Evolutionary conservation across 1,284 basidiomycete genomes (phyloP).

Genomic region (Bjerkandera adusta): DNA sequence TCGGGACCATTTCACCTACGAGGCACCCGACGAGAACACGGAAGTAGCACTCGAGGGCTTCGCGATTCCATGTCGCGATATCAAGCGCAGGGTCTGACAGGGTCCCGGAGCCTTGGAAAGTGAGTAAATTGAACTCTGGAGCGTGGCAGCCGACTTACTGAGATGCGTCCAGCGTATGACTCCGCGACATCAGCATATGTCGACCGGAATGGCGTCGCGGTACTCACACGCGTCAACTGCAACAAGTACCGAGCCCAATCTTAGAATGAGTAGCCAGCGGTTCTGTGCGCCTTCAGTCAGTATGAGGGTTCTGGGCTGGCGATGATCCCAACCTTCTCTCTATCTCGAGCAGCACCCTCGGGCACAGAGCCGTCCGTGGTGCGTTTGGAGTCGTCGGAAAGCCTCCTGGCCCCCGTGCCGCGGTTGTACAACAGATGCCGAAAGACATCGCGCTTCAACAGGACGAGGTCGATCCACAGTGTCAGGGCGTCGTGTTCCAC

Average conservation of each 20-base stretch:
- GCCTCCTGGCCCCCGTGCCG: slow-evolving; percentile 58
- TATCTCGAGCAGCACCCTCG: slow-evolving; percentile 8
- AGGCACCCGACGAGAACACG: slow-evolving; percentile 62
- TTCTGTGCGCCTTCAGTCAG: slow-evolving; percentile 33
- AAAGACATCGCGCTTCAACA: slow-evolving; percentile 86
- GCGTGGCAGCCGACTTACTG: slow-evolving; percentile 43
- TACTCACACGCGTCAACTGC: slow-evolving; percentile 68
- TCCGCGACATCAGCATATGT: slow-evolving; percentile 25
- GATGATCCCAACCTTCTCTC: slow-evolving; percentile 17
- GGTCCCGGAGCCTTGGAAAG: not conserved
- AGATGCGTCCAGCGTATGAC: slow-evolving; percentile 78
- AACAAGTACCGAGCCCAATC: slow-evolving; percentile 56
- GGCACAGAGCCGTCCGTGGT: slow-evolving; percentile 4
- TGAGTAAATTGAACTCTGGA: not conserved
- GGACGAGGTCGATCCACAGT: slow-evolving; percentile 80
- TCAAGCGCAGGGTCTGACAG: slow-evolving; percentile 13
- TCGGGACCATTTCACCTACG: slow-evolving; percentile 44
- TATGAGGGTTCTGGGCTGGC: slow-evolving; percentile 12
- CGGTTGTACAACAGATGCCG: slow-evolving; percentile 90
- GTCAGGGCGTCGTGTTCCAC: slow-evolving; percentile 84
- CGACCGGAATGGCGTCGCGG: slow-evolving; percentile 6
- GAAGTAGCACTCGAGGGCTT: slow-evolving; percentile 48
- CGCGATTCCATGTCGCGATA: slow-evolving; percentile 28
- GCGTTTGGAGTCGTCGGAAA: slow-evolving; percentile 17
- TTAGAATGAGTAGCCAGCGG: slow-evolving; percentile 54